Conservation (phyloP, 306 rosid genomes). For the Geum urbanum region DNA sequence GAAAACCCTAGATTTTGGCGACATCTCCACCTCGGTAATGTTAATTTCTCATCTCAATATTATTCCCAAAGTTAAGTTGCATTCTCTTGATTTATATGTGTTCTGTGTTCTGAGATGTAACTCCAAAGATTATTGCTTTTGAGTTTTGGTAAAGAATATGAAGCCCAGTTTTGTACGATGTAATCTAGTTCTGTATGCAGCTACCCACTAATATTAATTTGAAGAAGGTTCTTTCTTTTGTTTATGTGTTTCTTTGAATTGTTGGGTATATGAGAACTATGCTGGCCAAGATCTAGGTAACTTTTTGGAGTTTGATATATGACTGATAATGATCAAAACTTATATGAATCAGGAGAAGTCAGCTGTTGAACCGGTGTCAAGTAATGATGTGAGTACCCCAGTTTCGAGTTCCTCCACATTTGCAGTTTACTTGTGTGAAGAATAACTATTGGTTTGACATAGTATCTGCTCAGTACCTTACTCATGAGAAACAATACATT, state of each 20-base stretch:
- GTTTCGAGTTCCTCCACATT: conserved; percentile 29
- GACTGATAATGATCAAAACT: neutral
- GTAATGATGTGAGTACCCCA: conserved; percentile 28
- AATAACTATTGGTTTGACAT: too few species aligned
- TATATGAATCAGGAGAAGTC: conserved; percentile 36
- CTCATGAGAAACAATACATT: too few species aligned
- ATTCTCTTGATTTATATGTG: neutral
- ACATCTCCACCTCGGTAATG: conserved; percentile 47
- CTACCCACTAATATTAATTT: neutral
- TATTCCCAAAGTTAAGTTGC: neutral
- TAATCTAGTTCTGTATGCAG: neutral
- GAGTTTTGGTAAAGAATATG: neutral
- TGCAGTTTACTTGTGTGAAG: too few species aligned
- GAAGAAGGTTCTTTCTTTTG: neutral
- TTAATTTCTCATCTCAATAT: neutral
- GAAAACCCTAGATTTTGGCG: conserved; percentile 41
- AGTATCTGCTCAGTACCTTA: too few species aligned
- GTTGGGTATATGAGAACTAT: neutral
- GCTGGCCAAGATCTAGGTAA: neutral
- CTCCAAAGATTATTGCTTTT: neutral
- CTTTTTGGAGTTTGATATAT: neutral
- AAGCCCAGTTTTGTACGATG: neutral
- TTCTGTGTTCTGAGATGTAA: conserved; percentile 6
- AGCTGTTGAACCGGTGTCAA: conserved; percentile 35
- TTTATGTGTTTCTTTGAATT: neutral